A percentile compares a stretch with the other conserved stretches of the same genome.
Evolutionary conservation across 768 basidiomycete species (phyloP).

Genomic region (Peribolospora kevripleyi): DNA sequence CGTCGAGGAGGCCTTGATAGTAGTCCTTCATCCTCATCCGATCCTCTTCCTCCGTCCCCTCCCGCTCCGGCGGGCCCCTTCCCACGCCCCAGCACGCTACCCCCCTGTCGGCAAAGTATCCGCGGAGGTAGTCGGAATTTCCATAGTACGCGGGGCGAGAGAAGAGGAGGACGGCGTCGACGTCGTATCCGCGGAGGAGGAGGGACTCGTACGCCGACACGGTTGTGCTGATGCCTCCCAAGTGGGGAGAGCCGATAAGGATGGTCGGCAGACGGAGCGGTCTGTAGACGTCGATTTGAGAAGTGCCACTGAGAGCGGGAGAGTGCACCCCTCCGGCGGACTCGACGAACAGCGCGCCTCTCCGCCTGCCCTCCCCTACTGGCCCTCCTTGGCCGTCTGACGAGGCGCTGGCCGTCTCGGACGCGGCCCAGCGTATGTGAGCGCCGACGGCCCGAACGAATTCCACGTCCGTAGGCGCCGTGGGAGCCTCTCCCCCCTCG

Average conservation of each 20-base stretch:
- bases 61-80: slow-evolving; percentile 15
- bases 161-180: slow-evolving; percentile 65
- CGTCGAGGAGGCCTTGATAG: slow-evolving; percentile 24
- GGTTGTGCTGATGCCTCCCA: slow-evolving; percentile 84
- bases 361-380: not conserved
- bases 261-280: slow-evolving; percentile 68
- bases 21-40: slow-evolving; percentile 37
- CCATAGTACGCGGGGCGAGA: slow-evolving; percentile 53
- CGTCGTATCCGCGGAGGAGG: slow-evolving; percentile 60
- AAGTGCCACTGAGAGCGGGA: slow-evolving; percentile 54
- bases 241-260: slow-evolving; percentile 61
- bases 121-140: slow-evolving; percentile 55
- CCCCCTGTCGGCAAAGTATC: slow-evolving; percentile 52
- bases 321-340: slow-evolving; percentile 94
- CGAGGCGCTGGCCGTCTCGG: slow-evolving; percentile 34
- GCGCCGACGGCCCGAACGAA: slow-evolving; percentile 3
- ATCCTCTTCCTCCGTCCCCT: slow-evolving; percentile 24
- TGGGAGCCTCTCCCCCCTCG: not conserved
- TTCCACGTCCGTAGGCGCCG: slow-evolving; percentile 15
- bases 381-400: slow-evolving; percentile 11
- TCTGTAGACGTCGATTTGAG: slow-evolving; percentile 65
- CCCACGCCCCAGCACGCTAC: slow-evolving; percentile 8
- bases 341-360: slow-evolving; percentile 51
- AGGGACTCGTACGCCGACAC: slow-evolving; percentile 84
- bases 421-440: slow-evolving; percentile 28